These are phyloP conservation scores for Pseudocercospora macadamiae DNA, from an alignment of 2,329 filamentous ascomycete genomes.

Conservation along the genomic window DNA sequence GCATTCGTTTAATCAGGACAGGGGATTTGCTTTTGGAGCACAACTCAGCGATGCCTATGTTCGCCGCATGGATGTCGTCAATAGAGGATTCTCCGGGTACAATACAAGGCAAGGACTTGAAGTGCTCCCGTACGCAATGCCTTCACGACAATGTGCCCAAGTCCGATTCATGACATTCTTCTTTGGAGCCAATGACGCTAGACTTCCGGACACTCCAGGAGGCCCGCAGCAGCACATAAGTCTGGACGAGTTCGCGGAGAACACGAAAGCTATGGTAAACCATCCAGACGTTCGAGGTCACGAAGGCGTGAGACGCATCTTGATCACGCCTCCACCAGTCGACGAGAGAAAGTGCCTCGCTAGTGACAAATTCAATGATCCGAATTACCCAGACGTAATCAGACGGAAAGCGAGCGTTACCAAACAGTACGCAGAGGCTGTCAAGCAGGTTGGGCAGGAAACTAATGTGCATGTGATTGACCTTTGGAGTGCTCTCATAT, in stretches of 20 bases:
- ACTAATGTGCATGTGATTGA: conserved; percentile 69
- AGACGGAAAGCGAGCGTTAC: conserved; percentile 62
- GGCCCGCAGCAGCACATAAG: conserved; percentile 72
- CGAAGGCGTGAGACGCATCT: conserved; percentile 66
- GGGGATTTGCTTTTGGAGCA: conserved; percentile 74
- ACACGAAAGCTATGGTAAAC: conserved; percentile 70
- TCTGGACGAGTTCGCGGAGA: conserved; percentile 72
- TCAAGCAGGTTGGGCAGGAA: conserved; percentile 62
- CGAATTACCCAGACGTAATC: conserved; percentile 19
- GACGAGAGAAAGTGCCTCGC: conserved; percentile 30
- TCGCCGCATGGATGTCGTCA: conserved; percentile 81
- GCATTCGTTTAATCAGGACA: conserved; percentile 59
- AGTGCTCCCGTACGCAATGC: conserved; percentile 71
- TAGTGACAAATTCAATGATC: conserved; percentile 22
- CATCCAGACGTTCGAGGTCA: conserved; percentile 73
- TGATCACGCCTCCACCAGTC: conserved; percentile 74
- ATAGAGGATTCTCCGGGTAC: conserved; percentile 84
- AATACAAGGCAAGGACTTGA: conserved; percentile 75
- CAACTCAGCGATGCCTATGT: conserved; percentile 71
- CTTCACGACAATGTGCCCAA: conserved; percentile 62
- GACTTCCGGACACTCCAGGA: conserved; percentile 63
- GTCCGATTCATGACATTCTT: conserved; percentile 66
- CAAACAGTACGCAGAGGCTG: conserved; percentile 68
- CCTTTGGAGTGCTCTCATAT: conserved; percentile 78
- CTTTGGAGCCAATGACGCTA: conserved; percentile 90